These are phyloP conservation scores for Cadophora sp. DNA, from an alignment of 2,329 filamentous ascomycete species.

Conservation along the genomic window DNA sequence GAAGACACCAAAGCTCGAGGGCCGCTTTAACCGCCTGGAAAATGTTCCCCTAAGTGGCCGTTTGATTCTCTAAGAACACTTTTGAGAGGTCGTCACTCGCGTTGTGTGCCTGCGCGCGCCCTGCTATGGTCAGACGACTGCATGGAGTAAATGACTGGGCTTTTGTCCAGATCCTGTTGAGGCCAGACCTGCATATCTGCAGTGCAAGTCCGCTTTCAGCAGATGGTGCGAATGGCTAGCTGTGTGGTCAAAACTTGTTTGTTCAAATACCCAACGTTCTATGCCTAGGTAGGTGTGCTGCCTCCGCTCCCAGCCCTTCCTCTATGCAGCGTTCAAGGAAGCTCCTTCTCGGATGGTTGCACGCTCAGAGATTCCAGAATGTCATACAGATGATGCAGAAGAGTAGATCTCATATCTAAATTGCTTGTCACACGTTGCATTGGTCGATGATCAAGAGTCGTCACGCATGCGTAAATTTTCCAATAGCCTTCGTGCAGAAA, in stretches of 20 bases:
- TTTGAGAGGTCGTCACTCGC: no score
- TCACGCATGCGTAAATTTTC: not conserved
- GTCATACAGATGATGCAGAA: not conserved
- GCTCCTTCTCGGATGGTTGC: not conserved
- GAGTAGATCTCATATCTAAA: not conserved
- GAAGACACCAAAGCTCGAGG: not conserved
- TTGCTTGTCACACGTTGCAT: not conserved
- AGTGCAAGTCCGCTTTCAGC: not conserved
- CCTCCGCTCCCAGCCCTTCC: not conserved
- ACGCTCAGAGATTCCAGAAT: not conserved
- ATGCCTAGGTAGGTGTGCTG: no score
- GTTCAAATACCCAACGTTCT: not conserved
- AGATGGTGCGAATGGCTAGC: not conserved
- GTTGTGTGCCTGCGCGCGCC: no score
- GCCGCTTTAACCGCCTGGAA: not conserved
- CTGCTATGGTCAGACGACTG: no score
- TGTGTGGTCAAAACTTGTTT: not conserved
- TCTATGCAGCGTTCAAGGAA: not conserved
- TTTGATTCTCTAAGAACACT: no score
- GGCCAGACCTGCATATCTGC: not conserved
- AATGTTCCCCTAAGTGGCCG: no score
- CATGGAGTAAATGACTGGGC: no score
- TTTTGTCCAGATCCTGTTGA: not conserved
- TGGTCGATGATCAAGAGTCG: not conserved
- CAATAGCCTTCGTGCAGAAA: not conserved